Percentiles rank a stretch among this genome's conserved stretches.
phyloP scores from a whole-genome alignment of 768 basidiomycete genomes.

The Megacollybia marginata region DNA sequence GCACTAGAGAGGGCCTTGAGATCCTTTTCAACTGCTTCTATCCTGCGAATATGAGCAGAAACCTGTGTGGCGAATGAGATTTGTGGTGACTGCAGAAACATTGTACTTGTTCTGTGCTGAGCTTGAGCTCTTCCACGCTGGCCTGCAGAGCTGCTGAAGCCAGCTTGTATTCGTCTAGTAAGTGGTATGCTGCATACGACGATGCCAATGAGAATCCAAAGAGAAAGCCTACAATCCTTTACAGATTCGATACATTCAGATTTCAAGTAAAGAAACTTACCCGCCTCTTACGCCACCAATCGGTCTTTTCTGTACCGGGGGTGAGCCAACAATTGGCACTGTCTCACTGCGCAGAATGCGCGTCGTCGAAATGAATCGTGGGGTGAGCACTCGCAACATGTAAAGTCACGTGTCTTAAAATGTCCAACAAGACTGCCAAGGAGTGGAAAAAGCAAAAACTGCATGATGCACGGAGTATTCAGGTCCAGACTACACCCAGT shows the following conservation, averaged over 20 bases:
- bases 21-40: slow-evolving; percentile 87
- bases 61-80: slow-evolving; percentile 36
- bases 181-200: slow-evolving; percentile 77
- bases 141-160: slow-evolving; percentile 84
- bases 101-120: slow-evolving; percentile 72
- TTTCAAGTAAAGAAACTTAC: slow-evolving; percentile 22
- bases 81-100: neutral
- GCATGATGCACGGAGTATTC: slow-evolving; percentile 55
- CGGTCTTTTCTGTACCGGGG: slow-evolving; percentile 60
- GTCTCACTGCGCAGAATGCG: slow-evolving; percentile 34
- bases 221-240: slow-evolving; percentile 75
- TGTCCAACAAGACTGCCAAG: slow-evolving; percentile 27
- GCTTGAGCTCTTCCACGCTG: slow-evolving; percentile 81
- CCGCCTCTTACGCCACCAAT: slow-evolving; percentile 69
- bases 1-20: slow-evolving; percentile 63
- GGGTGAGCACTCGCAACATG: slow-evolving; percentile 3
- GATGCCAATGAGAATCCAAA: slow-evolving; percentile 90
- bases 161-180: slow-evolving; percentile 85
- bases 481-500: slow-evolving; percentile 45
- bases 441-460: slow-evolving; percentile 70
- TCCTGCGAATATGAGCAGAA: slow-evolving; percentile 73
- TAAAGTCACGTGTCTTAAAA: too few relatives aligned
- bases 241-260: slow-evolving; percentile 4
- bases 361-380: slow-evolving; percentile 39
- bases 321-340: slow-evolving; percentile 43